Conservation (phyloP, 1,284 basidiomycete genomes). For the Malassezia nana region DNA sequence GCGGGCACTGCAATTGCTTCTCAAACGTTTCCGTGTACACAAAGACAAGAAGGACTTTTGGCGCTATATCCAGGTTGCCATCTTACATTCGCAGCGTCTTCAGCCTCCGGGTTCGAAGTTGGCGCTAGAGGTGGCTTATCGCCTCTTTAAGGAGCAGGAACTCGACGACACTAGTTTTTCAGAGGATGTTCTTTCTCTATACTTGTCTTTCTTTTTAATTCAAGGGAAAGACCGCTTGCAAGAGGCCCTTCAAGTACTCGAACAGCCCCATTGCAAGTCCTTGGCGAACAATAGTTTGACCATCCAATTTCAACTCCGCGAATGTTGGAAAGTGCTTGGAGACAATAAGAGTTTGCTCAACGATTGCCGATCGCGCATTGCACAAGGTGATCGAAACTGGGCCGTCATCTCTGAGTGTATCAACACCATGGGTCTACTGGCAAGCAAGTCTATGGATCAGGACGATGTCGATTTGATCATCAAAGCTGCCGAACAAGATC, state of each 20-base stretch:
- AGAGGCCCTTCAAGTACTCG: conserved; percentile 4
- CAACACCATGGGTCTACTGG: not conserved
- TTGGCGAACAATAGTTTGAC: conserved; percentile 8
- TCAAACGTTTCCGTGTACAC: not conserved
- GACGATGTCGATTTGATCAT: conserved; percentile 2
- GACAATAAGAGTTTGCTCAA: conserved; percentile 1
- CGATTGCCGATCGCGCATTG: conserved; percentile 10
- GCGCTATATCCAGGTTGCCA: conserved; percentile 10
- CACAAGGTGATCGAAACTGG: conserved; percentile 17
- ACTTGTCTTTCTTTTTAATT: conserved; percentile 7
- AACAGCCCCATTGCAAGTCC: not conserved
- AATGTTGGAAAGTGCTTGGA: conserved; percentile 4
- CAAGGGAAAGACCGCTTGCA: not conserved
- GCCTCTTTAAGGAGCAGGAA: conserved; percentile 9
- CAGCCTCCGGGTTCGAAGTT: conserved; percentile 11
- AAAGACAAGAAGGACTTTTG: conserved; percentile 9
- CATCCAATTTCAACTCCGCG: conserved; percentile 9
- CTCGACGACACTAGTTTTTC: not conserved
- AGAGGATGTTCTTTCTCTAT: conserved; percentile 12
- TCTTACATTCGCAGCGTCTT: conserved; percentile 10
- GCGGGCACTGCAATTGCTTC: conserved; percentile 7
- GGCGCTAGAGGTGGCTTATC: conserved; percentile 9
- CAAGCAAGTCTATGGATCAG: not conserved
- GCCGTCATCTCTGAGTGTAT: conserved; percentile 7
- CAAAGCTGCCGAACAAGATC: conserved; percentile 8